Conservation (phyloP, 768 basidiomycete genomes). For the Suillus subluteus region DNA sequence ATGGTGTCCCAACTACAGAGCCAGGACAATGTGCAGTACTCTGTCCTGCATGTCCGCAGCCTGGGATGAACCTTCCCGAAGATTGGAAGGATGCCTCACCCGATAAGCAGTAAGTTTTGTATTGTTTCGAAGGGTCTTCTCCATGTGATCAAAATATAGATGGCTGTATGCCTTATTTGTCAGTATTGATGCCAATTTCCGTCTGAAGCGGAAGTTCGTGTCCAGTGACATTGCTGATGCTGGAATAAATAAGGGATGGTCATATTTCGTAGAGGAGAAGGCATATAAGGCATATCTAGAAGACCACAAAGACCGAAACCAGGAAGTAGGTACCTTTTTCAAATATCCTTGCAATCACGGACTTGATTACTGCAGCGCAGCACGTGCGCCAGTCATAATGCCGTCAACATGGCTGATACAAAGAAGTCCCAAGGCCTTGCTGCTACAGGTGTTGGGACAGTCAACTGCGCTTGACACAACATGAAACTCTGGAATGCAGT, state of each 20-base stretch:
- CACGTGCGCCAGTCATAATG: constrained; percentile 34
- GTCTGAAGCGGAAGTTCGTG: constrained; percentile 22
- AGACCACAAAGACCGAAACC: not conserved
- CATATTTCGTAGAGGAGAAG: constrained; percentile 25
- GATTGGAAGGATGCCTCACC: not conserved
- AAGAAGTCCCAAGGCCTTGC: constrained; percentile 26
- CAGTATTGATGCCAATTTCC: constrained; percentile 18
- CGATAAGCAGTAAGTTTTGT: not conserved
- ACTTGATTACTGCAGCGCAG: not conserved
- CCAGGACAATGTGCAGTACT: not conserved
- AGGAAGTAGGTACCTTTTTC: not conserved
- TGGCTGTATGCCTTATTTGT: constrained; percentile 9
- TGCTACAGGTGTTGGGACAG: constrained; percentile 31
- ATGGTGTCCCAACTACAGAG: not conserved
- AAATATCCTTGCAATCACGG: not conserved
- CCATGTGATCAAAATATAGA: not conserved
- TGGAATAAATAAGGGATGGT: constrained; percentile 22
- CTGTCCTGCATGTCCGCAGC: constrained; percentile 14
- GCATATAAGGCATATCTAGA: constrained; percentile 20
- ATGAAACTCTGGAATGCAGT: constrained; percentile 31
- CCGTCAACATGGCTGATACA: constrained; percentile 26
- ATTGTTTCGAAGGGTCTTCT: not conserved
- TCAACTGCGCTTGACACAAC: constrained; percentile 35
- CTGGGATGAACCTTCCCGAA: constrained; percentile 7
- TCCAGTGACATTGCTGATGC: constrained; percentile 21